phyloP scores from a whole-genome alignment of 495 filamentous ascomycete species.

The Filosporella fistucella region DNA sequence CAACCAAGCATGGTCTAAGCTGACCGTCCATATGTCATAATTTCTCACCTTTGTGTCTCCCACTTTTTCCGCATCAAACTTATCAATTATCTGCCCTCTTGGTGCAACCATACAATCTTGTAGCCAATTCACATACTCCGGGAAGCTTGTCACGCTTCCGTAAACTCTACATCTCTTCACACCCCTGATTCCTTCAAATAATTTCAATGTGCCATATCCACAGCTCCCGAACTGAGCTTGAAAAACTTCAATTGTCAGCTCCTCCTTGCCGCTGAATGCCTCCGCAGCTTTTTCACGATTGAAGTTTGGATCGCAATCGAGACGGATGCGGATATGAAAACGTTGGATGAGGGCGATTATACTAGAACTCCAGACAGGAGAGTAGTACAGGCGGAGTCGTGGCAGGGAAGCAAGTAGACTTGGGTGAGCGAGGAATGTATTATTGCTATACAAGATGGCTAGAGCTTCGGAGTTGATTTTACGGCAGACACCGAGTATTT shows the following conservation, averaged over 20 bases:
- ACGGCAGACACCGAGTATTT: conserved; percentile 36
- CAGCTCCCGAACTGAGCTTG: conserved; percentile 38
- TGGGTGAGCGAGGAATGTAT: conserved; percentile 48
- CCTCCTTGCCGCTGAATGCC: conserved; percentile 37
- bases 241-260: conserved; percentile 41
- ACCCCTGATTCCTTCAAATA: conserved; percentile 47
- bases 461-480: conserved; percentile 36
- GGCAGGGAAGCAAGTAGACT: conserved; percentile 39
- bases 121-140: conserved; percentile 41
- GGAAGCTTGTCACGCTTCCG: conserved; percentile 36
- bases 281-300: conserved; percentile 21
- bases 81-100: conserved; percentile 19
- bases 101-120: conserved; percentile 36
- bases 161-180: conserved; percentile 35
- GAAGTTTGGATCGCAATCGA: conserved; percentile 42
- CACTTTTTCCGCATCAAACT: conserved; percentile 18
- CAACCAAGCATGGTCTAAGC: neutral
- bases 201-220: conserved; percentile 33
- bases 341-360: conserved; percentile 33
- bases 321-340: conserved; percentile 38
- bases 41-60: conserved; percentile 13
- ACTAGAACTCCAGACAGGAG: conserved; percentile 27
- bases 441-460: conserved; percentile 41
- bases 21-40: conserved; percentile 20
- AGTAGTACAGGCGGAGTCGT: conserved; percentile 28